A percentile compares a stretch with the other conserved stretches of the same genome.
Evolutionary conservation across 2,329 filamentous ascomycete genomes (phyloP).

Genomic region (Calonectria crousiana): DNA sequence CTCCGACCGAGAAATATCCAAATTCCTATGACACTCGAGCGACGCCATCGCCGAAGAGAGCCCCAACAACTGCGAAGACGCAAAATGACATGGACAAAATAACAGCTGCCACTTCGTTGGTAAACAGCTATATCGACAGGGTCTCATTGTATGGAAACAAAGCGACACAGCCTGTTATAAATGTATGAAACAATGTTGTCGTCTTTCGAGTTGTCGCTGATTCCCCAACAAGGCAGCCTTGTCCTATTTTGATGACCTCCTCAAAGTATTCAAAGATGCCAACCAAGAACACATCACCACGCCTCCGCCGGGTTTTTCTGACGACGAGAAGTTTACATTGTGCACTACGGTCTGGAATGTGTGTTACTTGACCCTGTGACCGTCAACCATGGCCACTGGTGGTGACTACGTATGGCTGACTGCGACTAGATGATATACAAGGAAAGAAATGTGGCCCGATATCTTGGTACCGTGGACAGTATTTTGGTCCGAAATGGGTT

Average conservation of each 20-base stretch:
- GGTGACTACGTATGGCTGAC: background rate
- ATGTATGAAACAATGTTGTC: background rate
- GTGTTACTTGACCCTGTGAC: background rate
- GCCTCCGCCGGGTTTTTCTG: background rate
- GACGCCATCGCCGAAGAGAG: background rate
- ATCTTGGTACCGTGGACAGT: background rate
- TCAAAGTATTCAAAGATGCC: background rate
- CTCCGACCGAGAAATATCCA: background rate
- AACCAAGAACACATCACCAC: background rate
- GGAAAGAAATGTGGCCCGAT: background rate
- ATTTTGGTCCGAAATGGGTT: background rate
- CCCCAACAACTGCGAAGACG: background rate
- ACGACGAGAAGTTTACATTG: background rate
- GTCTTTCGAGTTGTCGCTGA: background rate
- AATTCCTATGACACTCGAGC: background rate
- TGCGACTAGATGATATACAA: conserved; percentile 1
- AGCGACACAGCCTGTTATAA: background rate
- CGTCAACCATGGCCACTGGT: background rate
- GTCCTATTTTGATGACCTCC: background rate
- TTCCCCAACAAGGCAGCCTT: background rate
- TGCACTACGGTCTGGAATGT: conserved; percentile 9
- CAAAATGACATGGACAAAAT: background rate
- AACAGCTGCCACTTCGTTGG: background rate
- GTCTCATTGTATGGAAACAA: background rate
- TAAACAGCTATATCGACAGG: background rate